Evolutionary conservation across 495 filamentous ascomycete species (phyloP), one percentile per base, ranked within the genome.

Genomic region (Apodospora peruviana): DNA sequence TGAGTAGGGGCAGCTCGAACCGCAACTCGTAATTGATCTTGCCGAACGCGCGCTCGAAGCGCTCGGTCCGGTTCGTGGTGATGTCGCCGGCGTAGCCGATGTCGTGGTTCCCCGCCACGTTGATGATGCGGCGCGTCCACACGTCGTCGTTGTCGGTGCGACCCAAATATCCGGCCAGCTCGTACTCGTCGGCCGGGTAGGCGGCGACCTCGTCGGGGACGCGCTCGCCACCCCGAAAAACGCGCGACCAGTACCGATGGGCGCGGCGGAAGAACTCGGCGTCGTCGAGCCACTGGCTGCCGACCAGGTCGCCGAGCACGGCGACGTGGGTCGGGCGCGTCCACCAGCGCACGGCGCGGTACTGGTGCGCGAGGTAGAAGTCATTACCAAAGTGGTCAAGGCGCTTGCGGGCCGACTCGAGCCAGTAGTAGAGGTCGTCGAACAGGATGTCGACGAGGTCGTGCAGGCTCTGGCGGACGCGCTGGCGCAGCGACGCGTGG

Each of bases 61-160:
- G 77, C 25, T 80, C 71, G 36, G 94, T 76, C 10, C 89, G 79
- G 23, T 80, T 70, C 27, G 72, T 64, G 45, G 82, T 86, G 48
- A 95, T 75, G 65, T 98, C 93, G 0, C 93, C 93, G 0, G 91
- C 87, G 58, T 98, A 98, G 22, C 93, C 93, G 45, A 97, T 82
- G 64, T 98, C 93, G 58, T 98, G 93, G 62, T 98, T 98, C 0
- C 93, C 93, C 0, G 84, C 88, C 10, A 96, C 76, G 52, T 93
- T 91, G 61, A 97, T 91, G 47, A 97, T 69, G 46, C 86, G 78
- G 22, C 74, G 72, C 12, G 75, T 69, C 93, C 93, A 98, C 1
- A 66, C 58, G 5, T 38, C 24, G 1, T 34, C 32, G 8, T 20
- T 17, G 48, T 39, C 40, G n/a, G 54, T 60, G n/a, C 57, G 58